Base-by-base conservation (phyloP, 2,329 filamentous ascomycete species). In the Verticillium nubilum region DNA sequence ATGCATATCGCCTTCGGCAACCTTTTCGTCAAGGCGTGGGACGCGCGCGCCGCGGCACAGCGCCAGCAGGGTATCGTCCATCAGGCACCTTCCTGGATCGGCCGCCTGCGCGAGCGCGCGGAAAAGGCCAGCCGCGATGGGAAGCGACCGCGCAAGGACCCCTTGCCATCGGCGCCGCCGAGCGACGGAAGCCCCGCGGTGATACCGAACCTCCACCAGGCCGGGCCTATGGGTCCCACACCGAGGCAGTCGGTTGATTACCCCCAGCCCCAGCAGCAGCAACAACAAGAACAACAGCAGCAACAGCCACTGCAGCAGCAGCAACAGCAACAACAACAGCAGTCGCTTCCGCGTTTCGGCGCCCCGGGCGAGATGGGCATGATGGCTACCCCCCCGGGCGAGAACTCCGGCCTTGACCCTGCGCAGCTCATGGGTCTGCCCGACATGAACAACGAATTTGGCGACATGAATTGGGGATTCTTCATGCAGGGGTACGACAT, bases 1-100 rank as follows among this genome's bases (percentile, higher is more conserved):
- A 77, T 86, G 72, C 83, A 86, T 65, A 72, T 81, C 29, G 80
- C 81, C 1, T 85, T 89, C 62, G 80, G 81, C 1, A 75, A 76
- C 23, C 76, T 83, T 19, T 82, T 89, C 47, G 71, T 88, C 60
- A 86, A 85, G 65, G 85, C 85, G 0, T 89, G 86, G 86, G 80
- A 82, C 52, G 82, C 81, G 2, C 79, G 81, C 58, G 80, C 81
- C 64, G 73, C 77, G 2, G 79, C 80, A 13, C 76, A 80, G 63
- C 63, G 72, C 4, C 74, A 75, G 56, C 69, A 74, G 6, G 83
- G 82, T 0, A 76, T 74, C 29, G 69, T 74, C 1, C 61, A 78
- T 2, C 65, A 71, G 17, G 72, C 74, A 13, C 83, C 82, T 2
- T 71, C 68, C 52, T 79, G 84, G 62, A 79, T 86, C 58, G 71